Percentiles rank a stretch among this genome's conserved stretches.
Conservation (phyloP, 306 rosid genomes). For the Quercus engelmannii region DNA sequence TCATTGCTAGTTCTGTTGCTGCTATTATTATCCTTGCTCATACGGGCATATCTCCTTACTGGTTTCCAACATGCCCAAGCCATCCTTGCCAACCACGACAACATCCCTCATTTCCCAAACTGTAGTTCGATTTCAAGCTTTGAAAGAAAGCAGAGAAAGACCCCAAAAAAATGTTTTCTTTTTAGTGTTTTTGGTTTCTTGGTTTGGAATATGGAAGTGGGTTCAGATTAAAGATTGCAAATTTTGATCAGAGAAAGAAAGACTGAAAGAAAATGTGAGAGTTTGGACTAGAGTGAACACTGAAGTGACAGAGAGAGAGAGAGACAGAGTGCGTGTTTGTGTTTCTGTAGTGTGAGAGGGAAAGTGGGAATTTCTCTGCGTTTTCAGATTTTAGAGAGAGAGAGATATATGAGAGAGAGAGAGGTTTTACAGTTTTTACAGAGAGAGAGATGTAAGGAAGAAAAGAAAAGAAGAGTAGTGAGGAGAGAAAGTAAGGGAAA, state of each 20-base stretch:
- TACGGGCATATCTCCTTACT: slow-evolving; percentile 77
- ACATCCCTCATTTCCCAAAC: slow-evolving; percentile 95
- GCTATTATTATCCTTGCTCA: slow-evolving; percentile 65
- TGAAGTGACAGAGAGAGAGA: neutral
- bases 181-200: too few species aligned
- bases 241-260: too few species aligned
- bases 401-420: neutral
- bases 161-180: too few species aligned
- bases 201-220: too few species aligned
- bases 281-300: too few species aligned
- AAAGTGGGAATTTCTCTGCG: neutral
- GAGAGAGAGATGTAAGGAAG: neutral
- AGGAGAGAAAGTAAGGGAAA: slow-evolving; percentile 31
- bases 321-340: neutral
- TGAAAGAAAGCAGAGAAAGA: too few species aligned
- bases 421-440: neutral
- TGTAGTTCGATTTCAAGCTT: too few species aligned
- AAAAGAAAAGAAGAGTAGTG: slow-evolving; percentile 2
- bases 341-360: neutral
- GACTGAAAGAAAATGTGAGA: too few species aligned
- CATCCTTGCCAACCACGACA: slow-evolving; percentile 92
- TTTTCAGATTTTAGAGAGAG: neutral
- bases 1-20: too few species aligned
- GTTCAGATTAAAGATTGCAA: too few species aligned
- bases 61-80: slow-evolving; percentile 84